A percentile compares a stretch with the other conserved stretches of the same genome.
Evolutionary conservation across 1,284 basidiomycete genomes (phyloP).

Genomic region (Ustilago trichophora): DNA sequence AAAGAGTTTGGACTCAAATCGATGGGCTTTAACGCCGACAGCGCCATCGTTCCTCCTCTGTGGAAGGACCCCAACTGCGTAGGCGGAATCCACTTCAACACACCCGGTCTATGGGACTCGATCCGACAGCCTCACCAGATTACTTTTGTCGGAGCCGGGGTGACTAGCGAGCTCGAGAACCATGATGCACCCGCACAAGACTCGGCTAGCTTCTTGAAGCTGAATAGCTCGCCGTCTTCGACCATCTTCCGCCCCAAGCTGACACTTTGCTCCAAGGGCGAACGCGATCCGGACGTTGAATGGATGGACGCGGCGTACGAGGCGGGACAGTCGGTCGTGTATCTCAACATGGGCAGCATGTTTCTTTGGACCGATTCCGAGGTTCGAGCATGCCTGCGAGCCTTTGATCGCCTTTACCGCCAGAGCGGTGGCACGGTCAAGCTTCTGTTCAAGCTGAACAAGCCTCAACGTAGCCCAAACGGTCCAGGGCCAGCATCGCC

Average conservation of each 20-base stretch:
- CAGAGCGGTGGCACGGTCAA: slow-evolving; percentile 30
- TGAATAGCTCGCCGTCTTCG: slow-evolving; percentile 6
- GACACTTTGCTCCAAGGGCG: neutral
- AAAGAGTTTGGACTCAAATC: slow-evolving; percentile 30
- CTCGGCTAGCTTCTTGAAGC: neutral
- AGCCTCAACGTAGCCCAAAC: slow-evolving; percentile 16
- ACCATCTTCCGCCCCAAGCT: slow-evolving; percentile 1
- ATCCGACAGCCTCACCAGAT: slow-evolving; percentile 30
- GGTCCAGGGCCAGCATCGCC: slow-evolving; percentile 11
- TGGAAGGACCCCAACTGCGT: slow-evolving; percentile 42
- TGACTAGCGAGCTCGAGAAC: slow-evolving; percentile 27
- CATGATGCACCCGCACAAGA: slow-evolving; percentile 8
- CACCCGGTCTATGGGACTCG: slow-evolving; percentile 24
- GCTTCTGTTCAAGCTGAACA: slow-evolving; percentile 51
- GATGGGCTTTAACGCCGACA: slow-evolving; percentile 38
- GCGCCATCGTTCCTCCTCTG: slow-evolving; percentile 28
- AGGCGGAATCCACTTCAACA: slow-evolving; percentile 41
- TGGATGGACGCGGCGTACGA: slow-evolving; percentile 50
- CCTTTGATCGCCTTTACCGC: slow-evolving; percentile 42
- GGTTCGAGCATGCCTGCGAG: slow-evolving; percentile 45
- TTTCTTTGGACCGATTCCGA: slow-evolving; percentile 55
- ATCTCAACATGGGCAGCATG: slow-evolving; percentile 64
- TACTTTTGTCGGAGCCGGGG: slow-evolving; percentile 26
- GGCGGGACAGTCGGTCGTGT: slow-evolving; percentile 51
- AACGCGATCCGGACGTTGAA: slow-evolving; percentile 31